A percentile compares a stretch with the other conserved stretches of the same genome.
These are phyloP conservation scores for Porcisia hertigi DNA, from an alignment of 208 protist genomes.

Conservation along the genomic window DNA sequence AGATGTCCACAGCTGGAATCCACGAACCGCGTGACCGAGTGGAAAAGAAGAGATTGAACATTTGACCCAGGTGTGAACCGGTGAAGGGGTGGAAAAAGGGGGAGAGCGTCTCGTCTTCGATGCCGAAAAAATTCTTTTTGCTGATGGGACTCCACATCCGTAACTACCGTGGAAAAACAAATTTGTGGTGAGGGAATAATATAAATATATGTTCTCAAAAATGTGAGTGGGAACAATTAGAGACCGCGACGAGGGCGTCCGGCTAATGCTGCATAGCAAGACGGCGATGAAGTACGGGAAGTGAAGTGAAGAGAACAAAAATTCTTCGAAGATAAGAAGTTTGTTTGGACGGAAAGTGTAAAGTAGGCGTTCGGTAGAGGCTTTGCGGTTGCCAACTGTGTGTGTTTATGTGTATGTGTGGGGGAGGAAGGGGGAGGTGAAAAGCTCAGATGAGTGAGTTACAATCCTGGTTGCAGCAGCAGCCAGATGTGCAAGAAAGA, in stretches of 20 bases:
- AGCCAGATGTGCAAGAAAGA: neutral
- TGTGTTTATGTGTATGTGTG: no score
- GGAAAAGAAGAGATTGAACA: slow-evolving; percentile 50
- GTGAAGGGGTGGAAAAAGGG: slow-evolving; percentile 17
- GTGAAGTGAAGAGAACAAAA: neutral
- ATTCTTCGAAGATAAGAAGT: neutral
- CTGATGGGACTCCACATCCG: slow-evolving; percentile 10
- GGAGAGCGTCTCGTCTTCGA: neutral
- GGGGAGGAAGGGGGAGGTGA: neutral
- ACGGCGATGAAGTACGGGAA: neutral
- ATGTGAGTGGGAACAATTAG: neutral
- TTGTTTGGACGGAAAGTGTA: no score
- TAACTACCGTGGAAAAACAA: neutral
- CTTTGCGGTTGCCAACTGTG: neutral
- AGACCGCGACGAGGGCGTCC: neutral
- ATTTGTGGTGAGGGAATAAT: neutral
- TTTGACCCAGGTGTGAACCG: slow-evolving; percentile 2
- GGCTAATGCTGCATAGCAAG: neutral
- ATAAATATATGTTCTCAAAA: neutral
- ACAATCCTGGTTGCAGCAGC: neutral
- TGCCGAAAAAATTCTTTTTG: slow-evolving; percentile 1
- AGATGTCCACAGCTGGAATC: slow-evolving; percentile 74
- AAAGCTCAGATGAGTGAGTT: neutral
- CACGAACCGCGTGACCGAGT: slow-evolving; percentile 63
- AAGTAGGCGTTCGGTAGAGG: neutral